Base-by-base conservation (phyloP, 495 filamentous ascomycete species). In the Penicillium nucicola region DNA sequence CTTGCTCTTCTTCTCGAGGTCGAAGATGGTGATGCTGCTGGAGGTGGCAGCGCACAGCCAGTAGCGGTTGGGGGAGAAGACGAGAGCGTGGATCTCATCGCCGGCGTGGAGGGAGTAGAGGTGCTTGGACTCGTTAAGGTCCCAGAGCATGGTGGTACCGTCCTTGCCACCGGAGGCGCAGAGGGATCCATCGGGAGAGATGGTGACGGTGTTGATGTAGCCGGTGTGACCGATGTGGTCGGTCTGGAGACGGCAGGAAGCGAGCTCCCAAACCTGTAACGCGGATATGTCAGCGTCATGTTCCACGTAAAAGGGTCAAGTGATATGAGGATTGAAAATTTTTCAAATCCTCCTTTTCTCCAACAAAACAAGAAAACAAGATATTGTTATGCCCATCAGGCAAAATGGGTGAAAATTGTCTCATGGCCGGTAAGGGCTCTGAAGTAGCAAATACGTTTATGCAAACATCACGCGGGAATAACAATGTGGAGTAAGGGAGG, bases 391-490 rank as follows among this genome's bases (percentile, higher is more conserved):
- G 54, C 70, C 69, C 72, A 88, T 98, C 93, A 98, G 93, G 81
- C 87, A 81, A 47, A 48, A 73, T 62, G 72, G 88, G 90, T 93
- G 89, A 84, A 56, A 70, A 77, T 96, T 86, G 88, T 99, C 95
- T 99, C 93, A 99, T 96, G 68, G 90, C 90, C 83, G 56, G 58
- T 53, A 64, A 74, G 79, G 82, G 87, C 91, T 99, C 93, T 96
- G 95, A 99, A 99, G 93, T 99, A 99, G 93, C 93, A 97, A 99
- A 97, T 99, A 99, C 91, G 90, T 92, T 74, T 84, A 85, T 84
- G 82, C 82, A 82, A 89, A 77, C 93, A 98, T 98, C 93, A 88
- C 96, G 64, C 80, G 78, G 76, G 66, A 43, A 45, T 14, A 49
- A 38, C 47, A 50, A 33, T 38, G 37, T 19, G 36, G 32, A 18